Evolutionary conservation across 192 early-diverging fungal species (phyloP), one percentile per base, ranked within the genome.

Genomic region (Gonapodya sp.): DNA sequence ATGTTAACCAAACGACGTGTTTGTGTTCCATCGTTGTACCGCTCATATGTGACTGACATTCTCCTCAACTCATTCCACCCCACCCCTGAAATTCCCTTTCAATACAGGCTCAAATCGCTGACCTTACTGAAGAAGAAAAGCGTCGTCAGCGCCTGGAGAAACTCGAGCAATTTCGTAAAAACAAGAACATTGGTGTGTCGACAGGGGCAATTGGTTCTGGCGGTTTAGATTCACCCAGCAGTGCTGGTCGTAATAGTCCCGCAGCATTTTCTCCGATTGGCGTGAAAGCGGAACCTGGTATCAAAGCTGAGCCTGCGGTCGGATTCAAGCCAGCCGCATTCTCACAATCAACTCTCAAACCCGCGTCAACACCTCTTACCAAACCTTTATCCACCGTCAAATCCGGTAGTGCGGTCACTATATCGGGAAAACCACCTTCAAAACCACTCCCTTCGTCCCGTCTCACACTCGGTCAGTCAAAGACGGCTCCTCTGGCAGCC

Each of bases 131-230:
- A 2, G 92, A 93, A 79, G 92, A 93, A 36, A 92, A 90, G 79
- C 83, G 89, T 36, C 86, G 93, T 36, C 91, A 94, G 82, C 83
- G 95, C 73, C 91, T 90, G 79, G 95, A 96, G 87, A 86, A 93
- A 35, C 82, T 97, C 18, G 92, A 94, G 74, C 90, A 93, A 85
- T 98, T 95, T 95, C 84, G 91, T 75, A 90, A 89, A 81, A 91
- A 94, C 82, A 88, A 89, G 79, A 90, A 90, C 8, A 8, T 64
- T 64, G 46, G 46, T 24, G 8, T 24, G 24, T 8, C 8, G 8
- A 16, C 46, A 16, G 8, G 8, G 8, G 24, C 8, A 8, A 64
- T 64, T 8, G 8, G 8, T 8, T 64, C 46, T 16, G n/a, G n/a
- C n/a, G n/a, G n/a, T n/a, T n/a, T n/a, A n/a, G 46, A 64, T 24